Conservation (phyloP, 1,284 basidiomycete genomes). For the Inonotus hispidus region DNA sequence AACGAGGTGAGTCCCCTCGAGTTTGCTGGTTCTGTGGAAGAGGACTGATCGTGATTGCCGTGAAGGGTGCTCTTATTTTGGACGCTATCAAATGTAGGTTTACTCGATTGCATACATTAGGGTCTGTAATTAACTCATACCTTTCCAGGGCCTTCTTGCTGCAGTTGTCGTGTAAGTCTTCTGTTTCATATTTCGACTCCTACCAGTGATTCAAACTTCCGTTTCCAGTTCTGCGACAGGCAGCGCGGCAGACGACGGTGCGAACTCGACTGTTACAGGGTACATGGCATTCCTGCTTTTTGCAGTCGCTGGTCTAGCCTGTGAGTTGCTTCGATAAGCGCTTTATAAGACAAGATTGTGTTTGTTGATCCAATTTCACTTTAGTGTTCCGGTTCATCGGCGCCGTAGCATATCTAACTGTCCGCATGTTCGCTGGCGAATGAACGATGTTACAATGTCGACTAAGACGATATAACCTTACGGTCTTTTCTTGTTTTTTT, state of each 20-base stretch:
- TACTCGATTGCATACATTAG: constrained; percentile 10
- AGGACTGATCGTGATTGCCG: constrained; percentile 9
- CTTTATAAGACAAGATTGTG: not conserved
- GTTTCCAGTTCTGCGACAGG: not conserved
- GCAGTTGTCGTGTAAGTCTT: constrained; percentile 60
- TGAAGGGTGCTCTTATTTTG: constrained; percentile 66
- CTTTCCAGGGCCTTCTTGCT: constrained; percentile 57
- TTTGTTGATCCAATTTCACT: not conserved
- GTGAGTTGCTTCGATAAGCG: constrained; percentile 41
- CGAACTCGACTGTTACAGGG: constrained; percentile 54
- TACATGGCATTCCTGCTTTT: constrained; percentile 81
- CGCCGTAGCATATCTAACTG: constrained; percentile 69
- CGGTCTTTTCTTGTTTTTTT: no score
- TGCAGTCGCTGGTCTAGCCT: constrained; percentile 80
- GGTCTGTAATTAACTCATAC: no score
- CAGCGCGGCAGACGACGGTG: constrained; percentile 40
- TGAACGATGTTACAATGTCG: constrained; percentile 31
- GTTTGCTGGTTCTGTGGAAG: constrained; percentile 4
- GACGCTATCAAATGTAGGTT: constrained; percentile 74
- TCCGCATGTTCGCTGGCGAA: constrained; percentile 81
- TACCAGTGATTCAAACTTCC: not conserved
- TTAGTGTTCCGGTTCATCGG: constrained; percentile 79
- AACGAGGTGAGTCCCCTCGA: constrained; percentile 76
- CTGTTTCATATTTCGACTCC: constrained; percentile 7
- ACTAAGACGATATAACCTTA: not conserved